Evolutionary conservation across 495 filamentous ascomycete genomes (phyloP).

Genomic region (Penicillium malachiteum): DNA sequence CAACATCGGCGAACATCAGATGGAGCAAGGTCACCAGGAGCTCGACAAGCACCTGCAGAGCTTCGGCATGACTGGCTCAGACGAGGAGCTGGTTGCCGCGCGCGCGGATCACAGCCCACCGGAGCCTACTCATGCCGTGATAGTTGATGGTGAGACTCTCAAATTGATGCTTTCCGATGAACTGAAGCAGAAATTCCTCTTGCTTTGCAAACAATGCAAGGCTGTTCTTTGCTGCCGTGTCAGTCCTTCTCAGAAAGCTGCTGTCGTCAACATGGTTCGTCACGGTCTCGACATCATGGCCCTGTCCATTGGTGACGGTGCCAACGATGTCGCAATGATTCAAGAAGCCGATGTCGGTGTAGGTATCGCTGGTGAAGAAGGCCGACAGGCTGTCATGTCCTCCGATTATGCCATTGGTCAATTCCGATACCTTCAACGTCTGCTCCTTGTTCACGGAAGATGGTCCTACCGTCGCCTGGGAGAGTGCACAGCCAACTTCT

Average conservation of each 20-base stretch:
- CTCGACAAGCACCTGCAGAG: conserved; percentile 69
- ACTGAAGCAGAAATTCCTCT: conserved; percentile 85
- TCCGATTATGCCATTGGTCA: conserved; percentile 98
- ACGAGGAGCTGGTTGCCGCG: conserved; percentile 80
- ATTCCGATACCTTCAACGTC: conserved; percentile 88
- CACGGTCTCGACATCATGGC: conserved; percentile 94
- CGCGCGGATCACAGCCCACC: conserved; percentile 81
- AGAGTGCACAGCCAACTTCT: conserved; percentile 97
- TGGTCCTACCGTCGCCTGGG: conserved; percentile 94
- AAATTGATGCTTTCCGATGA: conserved; percentile 82
- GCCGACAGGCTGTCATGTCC: conserved; percentile 96
- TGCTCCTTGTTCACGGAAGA: conserved; percentile 92
- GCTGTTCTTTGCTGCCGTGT: conserved; percentile 98
- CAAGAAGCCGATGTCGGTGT: conserved; percentile 98
- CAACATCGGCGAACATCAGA: conserved; percentile 74
- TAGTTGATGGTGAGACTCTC: conserved; percentile 94
- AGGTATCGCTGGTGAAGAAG: conserved; percentile 96
- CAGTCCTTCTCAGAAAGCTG: conserved; percentile 93
- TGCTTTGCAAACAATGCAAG: conserved; percentile 96
- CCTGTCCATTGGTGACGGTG: conserved; percentile 92
- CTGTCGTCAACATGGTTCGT: conserved; percentile 96
- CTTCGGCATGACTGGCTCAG: conserved; percentile 81
- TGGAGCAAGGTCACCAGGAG: conserved; percentile 61
- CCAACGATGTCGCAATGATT: conserved; percentile 99
- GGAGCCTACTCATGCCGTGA: conserved; percentile 85